phyloP scores from a whole-genome alignment of 352 stramenopile genomes.

The Globisporangium cederbergense region DNA sequence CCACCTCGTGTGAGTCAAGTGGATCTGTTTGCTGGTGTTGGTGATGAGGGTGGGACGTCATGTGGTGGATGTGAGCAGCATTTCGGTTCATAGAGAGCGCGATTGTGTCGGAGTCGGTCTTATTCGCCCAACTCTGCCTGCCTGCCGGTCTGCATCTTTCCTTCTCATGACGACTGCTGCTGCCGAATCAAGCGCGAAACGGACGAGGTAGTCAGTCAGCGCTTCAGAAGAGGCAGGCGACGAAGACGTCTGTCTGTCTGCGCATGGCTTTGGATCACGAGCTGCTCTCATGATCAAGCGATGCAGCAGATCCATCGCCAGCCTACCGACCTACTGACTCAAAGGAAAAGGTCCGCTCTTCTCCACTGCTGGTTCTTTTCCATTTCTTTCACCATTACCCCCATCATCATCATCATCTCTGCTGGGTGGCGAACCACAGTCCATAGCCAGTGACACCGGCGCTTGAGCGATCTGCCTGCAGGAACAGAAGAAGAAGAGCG shows the following conservation, averaged over 20 bases:
- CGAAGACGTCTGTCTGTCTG: no score
- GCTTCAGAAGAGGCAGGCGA: conserved; percentile 9
- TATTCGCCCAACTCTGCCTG: not conserved
- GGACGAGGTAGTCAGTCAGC: conserved; percentile 11
- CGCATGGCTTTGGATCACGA: not conserved
- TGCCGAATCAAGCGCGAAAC: not conserved
- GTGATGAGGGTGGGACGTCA: not conserved
- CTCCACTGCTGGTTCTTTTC: not conserved
- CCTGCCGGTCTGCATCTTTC: not conserved
- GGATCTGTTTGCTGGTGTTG: not conserved
- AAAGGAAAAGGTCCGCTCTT: not conserved
- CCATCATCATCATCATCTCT: not conserved
- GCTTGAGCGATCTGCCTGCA: not conserved
- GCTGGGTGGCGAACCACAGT: not conserved
- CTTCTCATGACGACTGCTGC: not conserved
- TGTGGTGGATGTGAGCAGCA: not conserved
- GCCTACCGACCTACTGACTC: not conserved
- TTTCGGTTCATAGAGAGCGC: conserved; percentile 2
- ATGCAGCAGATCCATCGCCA: not conserved
- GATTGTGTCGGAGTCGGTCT: not conserved
- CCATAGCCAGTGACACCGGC: not conserved
- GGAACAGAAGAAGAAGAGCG: conserved; percentile 2
- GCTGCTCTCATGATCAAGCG: not conserved
- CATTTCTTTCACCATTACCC: conserved; percentile 5
- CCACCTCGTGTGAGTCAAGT: not conserved